Conservation (phyloP, 805 yeast genomes). For the Metschnikowia henanensis region DNA sequence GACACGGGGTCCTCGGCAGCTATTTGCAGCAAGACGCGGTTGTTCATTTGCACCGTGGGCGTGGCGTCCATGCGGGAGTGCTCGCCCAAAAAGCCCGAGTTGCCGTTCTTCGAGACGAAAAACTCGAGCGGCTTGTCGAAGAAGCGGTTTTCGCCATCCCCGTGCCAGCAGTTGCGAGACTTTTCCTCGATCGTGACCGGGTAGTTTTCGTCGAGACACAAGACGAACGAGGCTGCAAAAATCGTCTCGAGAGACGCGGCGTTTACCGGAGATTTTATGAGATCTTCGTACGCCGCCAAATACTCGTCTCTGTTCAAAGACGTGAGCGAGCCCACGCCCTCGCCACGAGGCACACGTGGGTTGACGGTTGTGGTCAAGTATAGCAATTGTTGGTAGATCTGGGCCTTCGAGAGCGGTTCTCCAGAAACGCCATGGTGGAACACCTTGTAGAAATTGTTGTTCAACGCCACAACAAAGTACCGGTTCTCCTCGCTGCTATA, state of each 20-base stretch:
- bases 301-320: constrained; percentile 85
- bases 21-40: constrained; percentile 62
- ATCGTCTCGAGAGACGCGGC: constrained; percentile 61
- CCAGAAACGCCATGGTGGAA: constrained; percentile 53
- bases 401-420: constrained; percentile 43
- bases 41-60: constrained; percentile 87
- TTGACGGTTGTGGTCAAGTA: constrained; percentile 46
- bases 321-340: constrained; percentile 77
- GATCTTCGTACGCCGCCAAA: constrained; percentile 57
- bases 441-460: constrained; percentile 81
- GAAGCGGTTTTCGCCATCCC: constrained; percentile 88
- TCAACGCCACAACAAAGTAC: constrained; percentile 69
- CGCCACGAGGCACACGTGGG: constrained; percentile 36
- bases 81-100: constrained; percentile 93
- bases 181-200: constrained; percentile 84
- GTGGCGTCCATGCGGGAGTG: constrained; percentile 99
- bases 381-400: constrained; percentile 58
- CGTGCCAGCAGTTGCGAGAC: constrained; percentile 89
- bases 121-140: constrained; percentile 91
- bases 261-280: constrained; percentile 62
- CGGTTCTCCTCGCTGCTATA: constrained; percentile 54
- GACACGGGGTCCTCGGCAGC: constrained; percentile 42
- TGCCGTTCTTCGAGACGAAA: constrained; percentile 76
- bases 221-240: constrained; percentile 74
- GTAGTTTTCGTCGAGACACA: constrained; percentile 70